A percentile compares a stretch with the other conserved stretches of the same genome.
phyloP scores from a whole-genome alignment of 495 filamentous ascomycete genomes.

The Geopyxis carbonaria region DNA sequence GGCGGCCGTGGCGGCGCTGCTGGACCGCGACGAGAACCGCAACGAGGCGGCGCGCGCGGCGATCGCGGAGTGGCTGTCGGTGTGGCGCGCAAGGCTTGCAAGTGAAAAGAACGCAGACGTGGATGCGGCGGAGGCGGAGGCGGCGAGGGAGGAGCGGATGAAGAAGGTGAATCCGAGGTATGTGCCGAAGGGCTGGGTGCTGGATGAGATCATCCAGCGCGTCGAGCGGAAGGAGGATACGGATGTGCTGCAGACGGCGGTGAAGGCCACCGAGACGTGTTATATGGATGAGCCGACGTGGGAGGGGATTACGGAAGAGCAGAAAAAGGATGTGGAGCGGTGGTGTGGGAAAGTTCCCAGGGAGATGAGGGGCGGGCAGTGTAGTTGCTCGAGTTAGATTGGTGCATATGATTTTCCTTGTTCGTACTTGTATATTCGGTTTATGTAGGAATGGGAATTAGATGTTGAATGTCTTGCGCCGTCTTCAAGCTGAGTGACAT shows the following conservation, averaged over 20 bases:
- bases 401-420: too few relatives aligned
- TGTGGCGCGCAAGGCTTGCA: conserved; percentile 47
- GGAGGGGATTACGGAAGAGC: conserved; percentile 42
- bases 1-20: conserved; percentile 41
- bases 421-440: too few relatives aligned
- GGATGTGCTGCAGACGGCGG: conserved; percentile 52
- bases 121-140: conserved; percentile 28
- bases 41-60: conserved; percentile 46
- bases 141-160: conserved; percentile 49
- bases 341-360: conserved; percentile 80
- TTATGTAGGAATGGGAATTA: too few relatives aligned
- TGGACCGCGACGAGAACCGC: conserved; percentile 39
- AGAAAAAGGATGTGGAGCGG: conserved; percentile 42
- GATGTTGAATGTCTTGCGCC: too few relatives aligned
- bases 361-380: conserved; percentile 64
- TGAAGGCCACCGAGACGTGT: conserved; percentile 65
- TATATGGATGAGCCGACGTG: conserved; percentile 77
- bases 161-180: conserved; percentile 81
- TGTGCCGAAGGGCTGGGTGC: conserved; percentile 70
- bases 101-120: conserved; percentile 34
- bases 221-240: conserved; percentile 72
- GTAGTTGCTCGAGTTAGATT: conserved; percentile 45
- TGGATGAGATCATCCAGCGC: conserved; percentile 77
- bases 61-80: conserved; percentile 57
- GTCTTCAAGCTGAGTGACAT: too few relatives aligned